phyloP scores from a whole-genome alignment of 768 basidiomycete species.

The Baorangia bicolor region DNA sequence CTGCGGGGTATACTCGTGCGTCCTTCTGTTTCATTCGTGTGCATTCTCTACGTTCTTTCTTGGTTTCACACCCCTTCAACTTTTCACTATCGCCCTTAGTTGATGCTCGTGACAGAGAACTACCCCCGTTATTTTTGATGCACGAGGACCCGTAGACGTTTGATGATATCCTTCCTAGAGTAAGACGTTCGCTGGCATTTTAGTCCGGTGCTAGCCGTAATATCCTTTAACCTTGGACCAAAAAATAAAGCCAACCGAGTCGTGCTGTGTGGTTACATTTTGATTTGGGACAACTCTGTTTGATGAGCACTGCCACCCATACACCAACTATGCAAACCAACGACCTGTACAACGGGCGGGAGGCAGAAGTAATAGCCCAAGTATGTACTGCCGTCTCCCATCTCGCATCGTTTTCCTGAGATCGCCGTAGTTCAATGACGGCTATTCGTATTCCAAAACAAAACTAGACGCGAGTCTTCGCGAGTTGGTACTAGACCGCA shows the following conservation, averaged over 20 bases:
- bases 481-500: conserved; percentile 48
- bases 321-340: conserved; percentile 14
- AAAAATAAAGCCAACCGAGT: conserved; percentile 9
- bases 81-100: conserved; percentile 5
- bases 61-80: conserved; percentile 20
- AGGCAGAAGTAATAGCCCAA: conserved; percentile 32
- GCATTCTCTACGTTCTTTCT: conserved; percentile 24
- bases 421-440: conserved; percentile 47
- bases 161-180: conserved; percentile 25
- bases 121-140: conserved; percentile 13
- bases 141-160: conserved; percentile 17
- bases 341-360: conserved; percentile 29
- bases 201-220: conserved; percentile 33
- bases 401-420: conserved; percentile 31
- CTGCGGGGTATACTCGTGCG: conserved; percentile 21
- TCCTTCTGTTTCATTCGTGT: conserved; percentile 7
- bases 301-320: conserved; percentile 24
- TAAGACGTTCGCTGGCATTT: conserved; percentile 28
- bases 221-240: conserved; percentile 19
- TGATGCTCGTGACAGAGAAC: conserved; percentile 18
- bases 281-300: too few relatives aligned
- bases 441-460: conserved; percentile 44
- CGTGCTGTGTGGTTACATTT: not conserved
- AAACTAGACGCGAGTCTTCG: conserved; percentile 41
- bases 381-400: conserved; percentile 5